Conservation (phyloP, 108 stramenopile genomes). For the Skeletonema menzelii region DNA sequence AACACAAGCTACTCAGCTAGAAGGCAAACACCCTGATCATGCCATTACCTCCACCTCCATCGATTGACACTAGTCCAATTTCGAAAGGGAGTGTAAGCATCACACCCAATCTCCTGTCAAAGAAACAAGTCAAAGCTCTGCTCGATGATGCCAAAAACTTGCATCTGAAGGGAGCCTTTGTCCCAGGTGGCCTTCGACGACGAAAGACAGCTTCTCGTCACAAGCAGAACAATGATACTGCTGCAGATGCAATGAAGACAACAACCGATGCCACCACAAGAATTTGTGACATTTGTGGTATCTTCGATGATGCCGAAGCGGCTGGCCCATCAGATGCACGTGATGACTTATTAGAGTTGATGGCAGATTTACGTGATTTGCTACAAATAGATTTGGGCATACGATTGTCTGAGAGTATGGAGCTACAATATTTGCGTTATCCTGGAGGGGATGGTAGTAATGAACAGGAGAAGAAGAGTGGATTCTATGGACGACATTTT, state of each 20-base stretch:
- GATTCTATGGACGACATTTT: constrained; percentile 29
- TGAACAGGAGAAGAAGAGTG: not conserved
- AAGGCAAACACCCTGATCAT: not conserved
- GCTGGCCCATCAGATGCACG: not conserved
- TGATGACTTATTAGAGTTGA: constrained; percentile 12
- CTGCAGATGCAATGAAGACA: constrained; percentile 5
- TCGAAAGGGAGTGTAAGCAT: constrained; percentile 11
- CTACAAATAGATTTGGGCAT: constrained; percentile 2
- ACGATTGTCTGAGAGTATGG: constrained; percentile 16
- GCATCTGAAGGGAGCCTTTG: constrained; percentile 2
- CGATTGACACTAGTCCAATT: constrained; percentile 8
- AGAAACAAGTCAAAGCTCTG: constrained; percentile 1
- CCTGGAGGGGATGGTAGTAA: constrained; percentile 6
- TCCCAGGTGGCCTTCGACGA: constrained; percentile 11
- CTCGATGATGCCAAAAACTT: constrained; percentile 4
- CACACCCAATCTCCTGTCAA: constrained; percentile 12
- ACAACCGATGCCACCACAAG: constrained; percentile 18
- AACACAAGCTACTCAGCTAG: no score
- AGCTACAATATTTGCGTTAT: constrained; percentile 25
- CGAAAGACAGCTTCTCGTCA: not conserved
- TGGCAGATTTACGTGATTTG: constrained; percentile 7
- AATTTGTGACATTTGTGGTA: constrained; percentile 15
- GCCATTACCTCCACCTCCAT: not conserved
- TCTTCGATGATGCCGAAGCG: constrained; percentile 26
- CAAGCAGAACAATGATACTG: not conserved